A percentile compares a stretch with the other conserved stretches of the same genome.
Evolutionary conservation across 2,329 filamentous ascomycete species (phyloP).

Genomic region (Hymenoscyphus fraxineus): DNA sequence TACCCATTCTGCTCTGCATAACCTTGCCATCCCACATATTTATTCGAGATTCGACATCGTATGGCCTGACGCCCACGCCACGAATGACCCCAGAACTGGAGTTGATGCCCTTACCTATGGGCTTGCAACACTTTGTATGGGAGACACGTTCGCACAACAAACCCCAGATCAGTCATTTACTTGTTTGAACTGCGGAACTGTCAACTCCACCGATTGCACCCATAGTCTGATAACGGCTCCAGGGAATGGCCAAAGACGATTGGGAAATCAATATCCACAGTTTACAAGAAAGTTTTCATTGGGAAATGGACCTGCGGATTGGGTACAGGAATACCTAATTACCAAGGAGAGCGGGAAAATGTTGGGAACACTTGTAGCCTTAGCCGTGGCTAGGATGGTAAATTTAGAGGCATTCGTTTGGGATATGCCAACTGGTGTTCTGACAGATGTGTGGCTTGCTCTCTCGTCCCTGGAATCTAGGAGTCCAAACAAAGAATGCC

Average conservation of each 20-base stretch:
- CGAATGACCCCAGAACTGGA: constrained; percentile 62
- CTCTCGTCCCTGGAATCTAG: constrained; percentile 64
- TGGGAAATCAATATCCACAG: constrained; percentile 72
- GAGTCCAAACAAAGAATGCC: constrained; percentile 54
- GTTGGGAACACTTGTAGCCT: constrained; percentile 76
- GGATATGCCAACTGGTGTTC: constrained; percentile 85
- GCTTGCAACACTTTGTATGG: constrained; percentile 73
- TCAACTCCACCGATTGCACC: constrained; percentile 27
- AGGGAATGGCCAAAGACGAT: constrained; percentile 39
- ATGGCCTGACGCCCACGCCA: constrained; percentile 70
- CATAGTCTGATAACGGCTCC: constrained; percentile 22
- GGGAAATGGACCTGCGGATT: constrained; percentile 74
- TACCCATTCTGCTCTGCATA: constrained; percentile 73
- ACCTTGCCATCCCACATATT: constrained; percentile 71
- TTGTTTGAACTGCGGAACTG: constrained; percentile 35
- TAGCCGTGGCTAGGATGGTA: constrained; percentile 76
- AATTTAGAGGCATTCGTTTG: constrained; percentile 79
- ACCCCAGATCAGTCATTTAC: constrained; percentile 23
- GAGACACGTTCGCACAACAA: constrained; percentile 50
- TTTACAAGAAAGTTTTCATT: constrained; percentile 80
- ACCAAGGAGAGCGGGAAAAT: constrained; percentile 82
- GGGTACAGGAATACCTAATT: constrained; percentile 79
- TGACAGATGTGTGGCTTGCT: constrained; percentile 77
- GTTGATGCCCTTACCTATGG: constrained; percentile 83
- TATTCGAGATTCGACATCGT: constrained; percentile 86